Conservation (phyloP, 2,329 filamentous ascomycete genomes). For the Geosmithia putterillii region DNA sequence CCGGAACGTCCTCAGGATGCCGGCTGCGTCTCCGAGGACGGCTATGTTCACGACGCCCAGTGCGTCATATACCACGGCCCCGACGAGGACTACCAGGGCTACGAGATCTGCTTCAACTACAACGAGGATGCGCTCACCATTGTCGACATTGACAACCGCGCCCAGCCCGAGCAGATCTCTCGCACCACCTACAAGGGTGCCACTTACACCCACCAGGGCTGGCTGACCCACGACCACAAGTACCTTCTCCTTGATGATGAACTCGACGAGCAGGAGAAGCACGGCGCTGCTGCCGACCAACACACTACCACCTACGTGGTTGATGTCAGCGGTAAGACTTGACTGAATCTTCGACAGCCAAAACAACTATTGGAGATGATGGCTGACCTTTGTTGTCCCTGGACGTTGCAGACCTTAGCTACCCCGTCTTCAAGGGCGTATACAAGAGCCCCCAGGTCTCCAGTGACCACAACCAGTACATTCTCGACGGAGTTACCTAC, state of each 20-base stretch:
- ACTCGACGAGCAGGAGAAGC: constrained; percentile 32
- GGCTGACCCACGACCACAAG: constrained; percentile 27
- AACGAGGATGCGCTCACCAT: constrained; percentile 16
- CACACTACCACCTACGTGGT: constrained; percentile 37
- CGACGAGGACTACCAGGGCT: constrained; percentile 6
- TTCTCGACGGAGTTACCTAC: constrained; percentile 25
- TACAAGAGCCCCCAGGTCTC: constrained; percentile 23
- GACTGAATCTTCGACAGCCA: background rate
- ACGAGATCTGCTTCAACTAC: constrained; percentile 8
- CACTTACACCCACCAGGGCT: constrained; percentile 43
- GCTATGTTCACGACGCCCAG: constrained; percentile 38
- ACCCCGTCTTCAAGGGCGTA: constrained; percentile 23
- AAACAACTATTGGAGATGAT: background rate
- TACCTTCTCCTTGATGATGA: constrained; percentile 39
- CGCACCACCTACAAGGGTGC: constrained; percentile 40
- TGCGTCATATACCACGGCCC: constrained; percentile 39
- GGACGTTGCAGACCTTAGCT: constrained; percentile 14
- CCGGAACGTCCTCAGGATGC: constrained; percentile 35
- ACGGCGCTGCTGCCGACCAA: constrained; percentile 21
- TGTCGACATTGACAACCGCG: constrained; percentile 36
- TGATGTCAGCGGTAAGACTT: constrained; percentile 19
- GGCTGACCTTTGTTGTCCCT: background rate
- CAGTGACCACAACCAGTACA: constrained; percentile 35
- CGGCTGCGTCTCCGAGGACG: constrained; percentile 30
- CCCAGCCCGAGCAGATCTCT: constrained; percentile 30